phyloP scores from a whole-genome alignment of 768 basidiomycete species.

The Pisolithus albus region DNA sequence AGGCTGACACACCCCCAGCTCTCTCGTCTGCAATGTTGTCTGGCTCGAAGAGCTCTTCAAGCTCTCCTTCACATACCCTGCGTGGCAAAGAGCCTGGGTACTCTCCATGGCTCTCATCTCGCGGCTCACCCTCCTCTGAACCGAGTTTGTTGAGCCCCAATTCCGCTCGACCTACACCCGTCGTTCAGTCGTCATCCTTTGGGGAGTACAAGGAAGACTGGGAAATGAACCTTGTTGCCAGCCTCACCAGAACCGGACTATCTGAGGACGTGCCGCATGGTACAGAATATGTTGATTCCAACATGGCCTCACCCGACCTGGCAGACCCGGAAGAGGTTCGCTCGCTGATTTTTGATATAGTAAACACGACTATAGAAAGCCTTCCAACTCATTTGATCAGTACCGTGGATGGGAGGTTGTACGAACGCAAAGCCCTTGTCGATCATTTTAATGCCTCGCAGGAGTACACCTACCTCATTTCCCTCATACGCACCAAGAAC shows the following conservation, averaged over 20 bases:
- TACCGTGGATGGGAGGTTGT: conserved; percentile 6
- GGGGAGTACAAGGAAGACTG: not conserved
- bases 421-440: conserved; percentile 2
- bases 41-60: not conserved
- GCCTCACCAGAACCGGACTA: not conserved
- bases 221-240: not conserved
- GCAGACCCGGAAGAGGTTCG: not conserved
- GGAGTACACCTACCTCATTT: not conserved
- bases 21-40: not conserved
- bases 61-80: not conserved
- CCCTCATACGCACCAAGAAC: conserved; percentile 1
- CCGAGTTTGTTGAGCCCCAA: not conserved
- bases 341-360: not conserved
- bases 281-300: not conserved
- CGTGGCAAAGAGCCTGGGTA: not conserved
- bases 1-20: not conserved
- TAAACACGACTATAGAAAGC: not conserved
- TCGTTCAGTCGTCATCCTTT: not conserved
- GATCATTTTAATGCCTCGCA: conserved; percentile 2
- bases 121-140: not conserved
- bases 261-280: not conserved
- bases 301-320: not conserved
- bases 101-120: not conserved
- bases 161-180: not conserved
- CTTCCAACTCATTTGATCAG: conserved; percentile 6